Evolutionary conservation across 805 yeast species (phyloP).

Genomic region (Lipomyces oligophaga): DNA sequence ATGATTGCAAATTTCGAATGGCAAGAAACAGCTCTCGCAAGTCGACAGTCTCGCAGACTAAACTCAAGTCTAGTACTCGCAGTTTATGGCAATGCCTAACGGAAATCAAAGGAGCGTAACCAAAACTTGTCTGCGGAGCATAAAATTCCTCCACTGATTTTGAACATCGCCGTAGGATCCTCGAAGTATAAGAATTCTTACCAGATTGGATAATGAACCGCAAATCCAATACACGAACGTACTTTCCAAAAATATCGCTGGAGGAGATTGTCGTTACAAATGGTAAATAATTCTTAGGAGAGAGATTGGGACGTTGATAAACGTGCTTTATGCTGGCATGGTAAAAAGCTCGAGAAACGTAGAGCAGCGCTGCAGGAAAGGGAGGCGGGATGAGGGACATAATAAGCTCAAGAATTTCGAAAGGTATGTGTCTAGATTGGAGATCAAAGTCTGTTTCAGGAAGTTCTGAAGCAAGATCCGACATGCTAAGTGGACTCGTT

Average conservation of each 20-base stretch:
- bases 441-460: slow-evolving; percentile 37
- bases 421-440: slow-evolving; percentile 65
- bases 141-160: slow-evolving; percentile 60
- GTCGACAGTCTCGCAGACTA: slow-evolving; percentile 88
- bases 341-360: slow-evolving; percentile 60
- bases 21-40: slow-evolving; percentile 74
- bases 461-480: slow-evolving; percentile 2
- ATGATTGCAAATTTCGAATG: slow-evolving; percentile 54
- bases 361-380: slow-evolving; percentile 15
- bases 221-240: slow-evolving; percentile 66
- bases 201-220: slow-evolving; percentile 84
- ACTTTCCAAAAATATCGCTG: slow-evolving; percentile 47
- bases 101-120: slow-evolving; percentile 81
- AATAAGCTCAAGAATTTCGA: slow-evolving; percentile 68
- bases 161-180: slow-evolving; percentile 73
- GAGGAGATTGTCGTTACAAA: slow-evolving; percentile 60
- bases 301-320: slow-evolving; percentile 60
- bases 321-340: slow-evolving; percentile 56
- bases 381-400: slow-evolving; percentile 74
- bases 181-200: slow-evolving; percentile 84
- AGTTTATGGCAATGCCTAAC: slow-evolving; percentile 65
- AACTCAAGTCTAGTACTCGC: slow-evolving; percentile 65
- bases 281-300: slow-evolving; percentile 60
- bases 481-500: slow-evolving; percentile 6
- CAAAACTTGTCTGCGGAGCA: slow-evolving; percentile 95